A percentile compares a stretch with the other conserved stretches of the same genome.
phyloP scores from a whole-genome alignment of 2,329 filamentous ascomycete species.

The Xylogone sp. region DNA sequence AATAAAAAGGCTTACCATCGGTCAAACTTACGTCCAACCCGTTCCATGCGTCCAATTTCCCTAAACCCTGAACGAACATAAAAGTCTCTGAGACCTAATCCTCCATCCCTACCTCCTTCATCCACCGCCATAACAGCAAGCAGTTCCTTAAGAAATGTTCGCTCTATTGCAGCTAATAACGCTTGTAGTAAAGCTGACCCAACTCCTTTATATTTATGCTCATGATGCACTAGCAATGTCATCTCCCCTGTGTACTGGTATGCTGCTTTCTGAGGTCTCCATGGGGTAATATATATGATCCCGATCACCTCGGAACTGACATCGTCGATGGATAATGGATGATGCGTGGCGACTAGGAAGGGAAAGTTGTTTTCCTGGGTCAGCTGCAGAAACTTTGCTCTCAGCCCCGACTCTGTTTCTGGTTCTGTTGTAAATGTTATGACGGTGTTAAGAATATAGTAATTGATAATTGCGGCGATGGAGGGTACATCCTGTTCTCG shows the following conservation, averaged over 20 bases:
- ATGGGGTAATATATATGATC: not conserved
- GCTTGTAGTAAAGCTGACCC: not conserved
- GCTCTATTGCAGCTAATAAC: not conserved
- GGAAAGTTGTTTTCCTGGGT: not conserved
- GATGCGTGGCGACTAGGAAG: not conserved
- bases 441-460: not conserved
- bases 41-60: not conserved
- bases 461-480: not conserved
- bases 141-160: not conserved
- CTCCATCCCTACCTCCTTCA: not conserved
- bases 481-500: not conserved
- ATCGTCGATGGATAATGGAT: not conserved
- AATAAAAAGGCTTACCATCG: not conserved
- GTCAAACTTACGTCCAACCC: not conserved
- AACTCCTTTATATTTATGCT: not conserved
- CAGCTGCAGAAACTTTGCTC: not conserved
- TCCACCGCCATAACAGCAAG: not conserved
- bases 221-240: not conserved
- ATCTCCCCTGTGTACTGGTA: not conserved
- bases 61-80: not conserved
- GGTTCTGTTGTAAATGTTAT: not conserved
- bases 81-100: not conserved
- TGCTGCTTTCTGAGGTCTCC: not conserved
- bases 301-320: not conserved
- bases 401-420: not conserved